These are phyloP conservation scores for Phytophthora fragariaefolia DNA, from an alignment of 352 stramenopile species.

Conservation along the genomic window DNA sequence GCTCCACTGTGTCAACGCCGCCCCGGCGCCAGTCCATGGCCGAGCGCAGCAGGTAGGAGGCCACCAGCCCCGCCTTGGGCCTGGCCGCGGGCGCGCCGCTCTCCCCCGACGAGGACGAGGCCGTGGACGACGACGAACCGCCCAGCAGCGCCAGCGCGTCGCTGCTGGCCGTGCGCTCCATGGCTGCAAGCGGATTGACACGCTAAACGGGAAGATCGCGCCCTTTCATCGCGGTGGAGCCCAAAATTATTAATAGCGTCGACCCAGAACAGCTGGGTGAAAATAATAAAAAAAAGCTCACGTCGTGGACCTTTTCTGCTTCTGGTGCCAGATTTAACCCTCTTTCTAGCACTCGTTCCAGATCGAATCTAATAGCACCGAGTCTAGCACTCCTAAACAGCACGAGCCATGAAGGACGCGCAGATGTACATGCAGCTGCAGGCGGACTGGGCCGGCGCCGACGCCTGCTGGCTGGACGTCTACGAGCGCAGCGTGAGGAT, in stretches of 20 bases:
- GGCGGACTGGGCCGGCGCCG: conserved; percentile 51
- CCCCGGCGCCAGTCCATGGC: conserved; percentile 39
- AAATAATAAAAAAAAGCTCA: too few species aligned
- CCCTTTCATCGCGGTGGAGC: too few species aligned
- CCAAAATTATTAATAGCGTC: too few species aligned
- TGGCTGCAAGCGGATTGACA: conserved; percentile 5
- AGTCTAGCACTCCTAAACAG: too few species aligned
- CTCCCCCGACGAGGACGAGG: conserved; percentile 11
- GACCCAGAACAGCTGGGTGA: too few species aligned
- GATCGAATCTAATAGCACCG: too few species aligned
- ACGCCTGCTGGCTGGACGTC: conserved; percentile 59
- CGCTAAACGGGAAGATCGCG: conserved; percentile 22
- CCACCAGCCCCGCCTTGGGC: conserved; percentile 33
- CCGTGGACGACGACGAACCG: conserved; percentile 8
- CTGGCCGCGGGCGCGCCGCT: background rate
- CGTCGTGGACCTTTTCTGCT: too few species aligned
- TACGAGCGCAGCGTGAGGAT: conserved; percentile 52
- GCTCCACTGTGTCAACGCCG: conserved; percentile 1
- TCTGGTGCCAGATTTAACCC: too few species aligned
- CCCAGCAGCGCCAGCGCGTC: too few species aligned
- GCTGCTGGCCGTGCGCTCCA: conserved; percentile 1
- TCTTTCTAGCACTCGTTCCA: too few species aligned
- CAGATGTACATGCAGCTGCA: conserved; percentile 71
- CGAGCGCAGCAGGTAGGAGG: conserved; percentile 50
- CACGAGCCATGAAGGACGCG: too few species aligned